These are phyloP conservation scores for Pisolithus sp. DNA, from an alignment of 768 basidiomycete genomes.

Conservation along the genomic window DNA sequence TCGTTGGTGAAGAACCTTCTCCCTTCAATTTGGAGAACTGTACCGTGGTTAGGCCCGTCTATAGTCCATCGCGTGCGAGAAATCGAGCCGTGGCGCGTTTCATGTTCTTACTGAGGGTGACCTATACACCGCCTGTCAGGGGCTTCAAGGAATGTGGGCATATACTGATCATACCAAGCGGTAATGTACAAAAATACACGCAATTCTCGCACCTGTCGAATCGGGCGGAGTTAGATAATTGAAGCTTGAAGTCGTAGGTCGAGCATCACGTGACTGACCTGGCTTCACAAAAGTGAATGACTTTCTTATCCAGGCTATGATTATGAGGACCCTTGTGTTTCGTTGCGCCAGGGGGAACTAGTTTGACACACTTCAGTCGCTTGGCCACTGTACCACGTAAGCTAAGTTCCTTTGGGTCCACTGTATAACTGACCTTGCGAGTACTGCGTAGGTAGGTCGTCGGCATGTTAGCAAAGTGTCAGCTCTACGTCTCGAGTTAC, in stretches of 20 bases:
- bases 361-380: conserved; percentile 42
- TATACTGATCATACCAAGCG: conserved; percentile 33
- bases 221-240: conserved; percentile 3
- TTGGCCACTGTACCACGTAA: conserved; percentile 33
- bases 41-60: conserved; percentile 42
- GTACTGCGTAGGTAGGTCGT: conserved; percentile 31
- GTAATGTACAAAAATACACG: conserved; percentile 52
- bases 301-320: conserved; percentile 37
- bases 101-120: conserved; percentile 51
- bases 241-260: not conserved
- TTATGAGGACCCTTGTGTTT: conserved; percentile 42
- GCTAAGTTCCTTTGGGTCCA: not conserved
- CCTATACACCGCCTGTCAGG: conserved; percentile 25
- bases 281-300: conserved; percentile 49
- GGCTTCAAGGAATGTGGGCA: too few species aligned
- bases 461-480: too few species aligned
- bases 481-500: not conserved
- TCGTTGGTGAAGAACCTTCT: conserved; percentile 46
- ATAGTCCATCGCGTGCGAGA: conserved; percentile 48
- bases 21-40: conserved; percentile 45
- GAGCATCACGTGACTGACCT: conserved; percentile 24
- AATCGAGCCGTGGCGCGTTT: conserved; percentile 59
- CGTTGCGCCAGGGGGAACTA: conserved; percentile 36
- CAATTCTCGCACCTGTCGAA: conserved; percentile 43
- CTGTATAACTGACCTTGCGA: conserved; percentile 37